Percentiles rank a stretch among this genome's conserved stretches.
These are phyloP conservation scores for Calonectria henricotiae DNA, from an alignment of 2,329 filamentous ascomycete species.

Conservation along the genomic window DNA sequence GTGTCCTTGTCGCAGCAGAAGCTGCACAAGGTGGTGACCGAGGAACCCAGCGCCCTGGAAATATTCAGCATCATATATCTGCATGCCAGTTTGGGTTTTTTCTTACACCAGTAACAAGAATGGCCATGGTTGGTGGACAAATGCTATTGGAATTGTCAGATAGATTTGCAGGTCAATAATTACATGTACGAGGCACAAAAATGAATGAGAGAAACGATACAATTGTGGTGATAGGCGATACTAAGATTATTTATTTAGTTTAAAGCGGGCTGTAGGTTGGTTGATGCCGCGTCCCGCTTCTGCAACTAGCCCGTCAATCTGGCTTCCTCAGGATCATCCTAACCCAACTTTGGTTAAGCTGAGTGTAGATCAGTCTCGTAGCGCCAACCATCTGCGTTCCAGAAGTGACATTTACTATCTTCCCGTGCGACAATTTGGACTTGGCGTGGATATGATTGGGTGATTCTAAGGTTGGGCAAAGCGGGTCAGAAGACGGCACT, in stretches of 20 bases:
- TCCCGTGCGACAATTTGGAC: too few species aligned
- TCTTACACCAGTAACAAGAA: constrained; percentile 43
- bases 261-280: not conserved
- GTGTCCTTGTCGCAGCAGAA: constrained; percentile 38
- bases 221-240: not conserved
- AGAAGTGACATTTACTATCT: not conserved
- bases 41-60: constrained; percentile 45
- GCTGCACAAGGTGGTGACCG: constrained; percentile 42
- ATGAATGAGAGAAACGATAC: too few species aligned
- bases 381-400: not conserved
- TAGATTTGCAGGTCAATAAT: not conserved
- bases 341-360: not conserved
- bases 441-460: not conserved
- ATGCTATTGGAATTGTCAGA: not conserved
- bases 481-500: not conserved
- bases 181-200: not conserved
- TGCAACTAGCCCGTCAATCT: not conserved
- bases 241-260: not conserved
- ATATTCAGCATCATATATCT: not conserved
- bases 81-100: not conserved
- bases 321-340: not conserved
- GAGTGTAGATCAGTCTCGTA: not conserved
- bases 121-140: constrained; percentile 24
- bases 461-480: not conserved
- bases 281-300: not conserved